Evolutionary conservation across 2,329 filamentous ascomycete species (phyloP).

Genomic region (Alternaria atra): DNA sequence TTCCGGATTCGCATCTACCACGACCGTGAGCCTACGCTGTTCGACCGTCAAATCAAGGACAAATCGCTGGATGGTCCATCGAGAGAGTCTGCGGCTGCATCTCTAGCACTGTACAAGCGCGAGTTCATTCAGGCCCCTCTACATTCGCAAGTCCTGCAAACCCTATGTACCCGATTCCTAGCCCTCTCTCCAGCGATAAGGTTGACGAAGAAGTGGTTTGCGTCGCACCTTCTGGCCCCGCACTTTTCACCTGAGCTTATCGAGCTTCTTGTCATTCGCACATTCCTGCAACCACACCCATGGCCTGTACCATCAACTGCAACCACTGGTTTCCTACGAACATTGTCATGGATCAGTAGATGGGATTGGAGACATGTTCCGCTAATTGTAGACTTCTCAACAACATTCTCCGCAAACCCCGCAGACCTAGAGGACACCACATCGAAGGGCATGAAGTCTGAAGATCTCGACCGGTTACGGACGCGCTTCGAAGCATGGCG

Average conservation of each 20-base stretch:
- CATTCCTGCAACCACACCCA: constrained; percentile 83
- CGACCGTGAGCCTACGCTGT: constrained; percentile 82
- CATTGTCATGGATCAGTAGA: constrained; percentile 78
- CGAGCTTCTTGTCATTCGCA: constrained; percentile 80
- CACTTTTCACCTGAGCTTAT: constrained; percentile 83
- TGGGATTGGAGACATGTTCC: constrained; percentile 94
- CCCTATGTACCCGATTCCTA: constrained; percentile 80
- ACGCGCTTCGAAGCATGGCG: constrained; percentile 85
- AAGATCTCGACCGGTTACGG: constrained; percentile 69
- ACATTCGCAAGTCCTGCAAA: constrained; percentile 82
- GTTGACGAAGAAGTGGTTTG: constrained; percentile 89
- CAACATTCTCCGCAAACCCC: constrained; percentile 29
- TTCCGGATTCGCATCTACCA: constrained; percentile 91
- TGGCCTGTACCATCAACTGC: constrained; percentile 80
- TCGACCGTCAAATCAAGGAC: constrained; percentile 81
- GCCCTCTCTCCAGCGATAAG: constrained; percentile 84
- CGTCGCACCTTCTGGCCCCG: constrained; percentile 77
- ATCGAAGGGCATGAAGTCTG: constrained; percentile 60
- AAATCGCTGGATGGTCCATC: constrained; percentile 71
- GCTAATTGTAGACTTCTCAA: constrained; percentile 77
- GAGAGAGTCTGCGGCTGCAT: constrained; percentile 73
- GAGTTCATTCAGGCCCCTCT: constrained; percentile 76
- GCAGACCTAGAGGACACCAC: constrained; percentile 29
- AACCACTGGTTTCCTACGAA: constrained; percentile 81
- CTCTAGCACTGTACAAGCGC: constrained; percentile 75